These are phyloP conservation scores for Piper betle DNA, from an alignment of 164 flowering plant species.

Conservation along the genomic window DNA sequence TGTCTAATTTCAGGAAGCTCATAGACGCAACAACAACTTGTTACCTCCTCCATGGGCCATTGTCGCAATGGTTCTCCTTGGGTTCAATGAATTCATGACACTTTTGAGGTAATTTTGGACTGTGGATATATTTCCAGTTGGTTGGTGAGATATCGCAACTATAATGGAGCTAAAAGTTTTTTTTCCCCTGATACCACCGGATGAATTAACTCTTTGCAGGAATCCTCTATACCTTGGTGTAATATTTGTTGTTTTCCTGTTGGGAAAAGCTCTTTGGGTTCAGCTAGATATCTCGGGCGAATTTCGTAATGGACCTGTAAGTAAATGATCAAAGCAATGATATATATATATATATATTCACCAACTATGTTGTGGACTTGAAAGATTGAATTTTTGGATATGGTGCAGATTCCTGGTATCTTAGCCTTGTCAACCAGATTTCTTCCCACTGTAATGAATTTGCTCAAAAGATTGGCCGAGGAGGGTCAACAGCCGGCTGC, in stretches of 20 bases:
- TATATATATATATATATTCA: neutral
- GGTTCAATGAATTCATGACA: constrained; percentile 93
- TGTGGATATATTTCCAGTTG: no score
- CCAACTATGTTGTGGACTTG: neutral
- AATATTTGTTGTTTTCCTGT: constrained; percentile 55
- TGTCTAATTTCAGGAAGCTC: constrained; percentile 54
- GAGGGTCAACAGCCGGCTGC: constrained; percentile 43
- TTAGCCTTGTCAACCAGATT: constrained; percentile 70
- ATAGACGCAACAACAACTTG: constrained; percentile 80
- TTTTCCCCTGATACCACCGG: neutral
- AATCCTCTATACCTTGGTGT: constrained; percentile 68
- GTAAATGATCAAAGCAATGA: constrained; percentile 17
- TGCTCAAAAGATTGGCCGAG: constrained; percentile 67
- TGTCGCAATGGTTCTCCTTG: constrained; percentile 55
- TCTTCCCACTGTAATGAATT: constrained; percentile 80
- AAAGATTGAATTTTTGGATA: neutral
- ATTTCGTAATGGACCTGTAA: constrained; percentile 84
- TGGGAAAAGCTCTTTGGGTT: constrained; percentile 74
- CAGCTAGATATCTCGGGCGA: constrained; percentile 69
- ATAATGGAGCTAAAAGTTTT: neutral
- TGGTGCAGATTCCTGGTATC: constrained; percentile 76
- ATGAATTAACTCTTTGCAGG: constrained; percentile 29
- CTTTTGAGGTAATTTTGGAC: constrained; percentile 48
- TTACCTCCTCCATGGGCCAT: constrained; percentile 98
- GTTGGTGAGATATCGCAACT: no score